These are phyloP conservation scores for Russula lepida DNA, from an alignment of 768 basidiomycete species.

Conservation along the genomic window DNA sequence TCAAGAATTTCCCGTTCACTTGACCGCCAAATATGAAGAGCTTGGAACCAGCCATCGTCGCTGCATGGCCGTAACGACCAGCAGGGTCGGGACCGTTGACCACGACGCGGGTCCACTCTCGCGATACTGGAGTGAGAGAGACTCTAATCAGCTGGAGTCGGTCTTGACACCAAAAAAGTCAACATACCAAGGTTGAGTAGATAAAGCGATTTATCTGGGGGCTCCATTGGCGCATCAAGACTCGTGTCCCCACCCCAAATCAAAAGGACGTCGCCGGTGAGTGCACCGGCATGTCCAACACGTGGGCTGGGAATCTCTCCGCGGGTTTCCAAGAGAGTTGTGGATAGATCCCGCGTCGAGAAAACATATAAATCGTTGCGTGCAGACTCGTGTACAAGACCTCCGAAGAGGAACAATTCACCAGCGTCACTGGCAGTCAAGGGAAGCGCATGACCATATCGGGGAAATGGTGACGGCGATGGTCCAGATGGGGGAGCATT, in stretches of 20 bases:
- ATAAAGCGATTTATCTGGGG: constrained; percentile 88
- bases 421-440: constrained; percentile 64
- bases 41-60: constrained; percentile 81
- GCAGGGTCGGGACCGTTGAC: constrained; percentile 70
- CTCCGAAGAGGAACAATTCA: constrained; percentile 94
- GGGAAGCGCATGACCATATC: constrained; percentile 91
- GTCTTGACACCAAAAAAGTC: neutral
- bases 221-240: constrained; percentile 57
- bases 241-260: constrained; percentile 94
- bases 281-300: constrained; percentile 85
- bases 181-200: constrained; percentile 84
- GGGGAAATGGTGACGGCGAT: constrained; percentile 82
- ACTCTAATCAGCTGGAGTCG: neutral
- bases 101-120: constrained; percentile 88
- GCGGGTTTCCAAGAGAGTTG: constrained; percentile 74
- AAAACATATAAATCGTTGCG: constrained; percentile 90
- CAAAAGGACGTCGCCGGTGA: constrained; percentile 90
- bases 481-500: neutral
- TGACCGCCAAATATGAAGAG: constrained; percentile 97
- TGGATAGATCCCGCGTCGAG: constrained; percentile 66
- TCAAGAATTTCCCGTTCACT: constrained; percentile 86
- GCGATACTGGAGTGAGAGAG: constrained; percentile 48
- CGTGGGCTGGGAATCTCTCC: constrained; percentile 84
- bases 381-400: constrained; percentile 82
- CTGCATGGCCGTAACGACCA: constrained; percentile 93